phyloP scores from a whole-genome alignment of 176 grass and related monocot genomes.

The Puya raimondii region DNA sequence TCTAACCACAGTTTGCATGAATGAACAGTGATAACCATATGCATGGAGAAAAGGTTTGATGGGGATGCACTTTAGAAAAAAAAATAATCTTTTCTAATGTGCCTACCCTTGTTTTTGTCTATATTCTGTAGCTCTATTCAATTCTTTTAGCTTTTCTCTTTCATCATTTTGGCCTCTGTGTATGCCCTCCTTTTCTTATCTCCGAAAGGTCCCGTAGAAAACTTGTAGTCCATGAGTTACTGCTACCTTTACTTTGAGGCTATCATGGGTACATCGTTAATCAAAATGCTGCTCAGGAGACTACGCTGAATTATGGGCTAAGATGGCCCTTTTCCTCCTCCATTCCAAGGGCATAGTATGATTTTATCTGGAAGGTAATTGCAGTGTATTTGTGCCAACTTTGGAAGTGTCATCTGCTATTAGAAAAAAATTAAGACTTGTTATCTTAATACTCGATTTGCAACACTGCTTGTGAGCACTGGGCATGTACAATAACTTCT shows the following conservation, averaged over 20 bases:
- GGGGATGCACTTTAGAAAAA: constrained; percentile 16
- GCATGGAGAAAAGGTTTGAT: constrained; percentile 23
- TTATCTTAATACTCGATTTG: not conserved
- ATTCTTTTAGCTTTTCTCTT: not conserved
- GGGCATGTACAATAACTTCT: constrained; percentile 5
- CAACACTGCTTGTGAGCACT: not conserved
- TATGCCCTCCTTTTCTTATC: not conserved
- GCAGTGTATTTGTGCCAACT: constrained; percentile 14
- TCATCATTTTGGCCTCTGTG: constrained; percentile 1
- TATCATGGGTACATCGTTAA: constrained; percentile 24
- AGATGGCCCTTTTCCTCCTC: constrained; percentile 7
- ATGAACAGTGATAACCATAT: constrained; percentile 5
- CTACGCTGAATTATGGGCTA: constrained; percentile 12
- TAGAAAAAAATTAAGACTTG: not conserved
- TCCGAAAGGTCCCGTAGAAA: constrained; percentile 1
- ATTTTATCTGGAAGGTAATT: constrained; percentile 29
- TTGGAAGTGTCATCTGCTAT: constrained; percentile 5
- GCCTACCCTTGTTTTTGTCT: not conserved
- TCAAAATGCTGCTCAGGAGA: constrained; percentile 26
- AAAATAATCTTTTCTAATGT: constrained; percentile 18
- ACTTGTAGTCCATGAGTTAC: constrained; percentile 9
- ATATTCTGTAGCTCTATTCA: not conserved
- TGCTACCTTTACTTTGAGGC: constrained; percentile 15
- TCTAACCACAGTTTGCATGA: constrained; percentile 21
- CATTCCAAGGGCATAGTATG: constrained; percentile 1